Percentiles rank a stretch among this genome's conserved stretches.
These are phyloP conservation scores for Moesziomyces parantarcticus DNA, from an alignment of 1,284 basidiomycete species.

Conservation along the genomic window DNA sequence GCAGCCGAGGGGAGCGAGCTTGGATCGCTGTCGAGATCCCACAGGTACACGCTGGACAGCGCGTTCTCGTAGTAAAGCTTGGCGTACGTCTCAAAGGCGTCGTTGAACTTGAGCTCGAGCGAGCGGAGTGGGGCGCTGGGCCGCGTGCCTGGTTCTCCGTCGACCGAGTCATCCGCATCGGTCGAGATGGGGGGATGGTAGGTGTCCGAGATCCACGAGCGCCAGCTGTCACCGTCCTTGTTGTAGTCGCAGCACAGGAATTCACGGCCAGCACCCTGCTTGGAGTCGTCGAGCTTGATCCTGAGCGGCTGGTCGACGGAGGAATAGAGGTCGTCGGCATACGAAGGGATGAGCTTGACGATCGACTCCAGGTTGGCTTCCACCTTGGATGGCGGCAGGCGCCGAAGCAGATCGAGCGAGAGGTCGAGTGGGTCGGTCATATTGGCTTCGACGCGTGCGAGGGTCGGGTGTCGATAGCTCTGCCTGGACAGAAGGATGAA, in stretches of 20 bases:
- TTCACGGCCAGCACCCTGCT: constrained; percentile 75
- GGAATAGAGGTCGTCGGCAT: constrained; percentile 92
- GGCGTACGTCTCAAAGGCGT: constrained; percentile 96
- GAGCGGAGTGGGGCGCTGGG: constrained; percentile 87
- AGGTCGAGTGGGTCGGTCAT: constrained; percentile 62
- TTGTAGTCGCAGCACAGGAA: constrained; percentile 98
- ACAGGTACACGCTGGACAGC: constrained; percentile 95
- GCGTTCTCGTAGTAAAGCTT: constrained; percentile 99
- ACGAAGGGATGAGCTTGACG: constrained; percentile 79
- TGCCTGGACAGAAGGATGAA: too few species aligned
- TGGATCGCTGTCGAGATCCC: constrained; percentile 88
- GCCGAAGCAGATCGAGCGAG: constrained; percentile 88
- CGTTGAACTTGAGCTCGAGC: constrained; percentile 91
- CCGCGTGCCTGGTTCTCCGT: constrained; percentile 72
- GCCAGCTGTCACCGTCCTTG: constrained; percentile 91
- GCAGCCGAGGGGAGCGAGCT: constrained; percentile 32
- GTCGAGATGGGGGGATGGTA: constrained; percentile 80
- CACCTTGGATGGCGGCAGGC: constrained; percentile 90
- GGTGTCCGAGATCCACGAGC: constrained; percentile 96
- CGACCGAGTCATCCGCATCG: constrained; percentile 30
- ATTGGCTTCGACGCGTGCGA: background rate
- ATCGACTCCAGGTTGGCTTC: constrained; percentile 87
- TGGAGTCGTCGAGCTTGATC: constrained; percentile 80
- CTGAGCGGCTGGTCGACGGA: constrained; percentile 95
- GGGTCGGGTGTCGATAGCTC: too few species aligned